Base-by-base conservation (phyloP, 805 yeast genomes). In the Saccharomycopsis fermentans region DNA sequence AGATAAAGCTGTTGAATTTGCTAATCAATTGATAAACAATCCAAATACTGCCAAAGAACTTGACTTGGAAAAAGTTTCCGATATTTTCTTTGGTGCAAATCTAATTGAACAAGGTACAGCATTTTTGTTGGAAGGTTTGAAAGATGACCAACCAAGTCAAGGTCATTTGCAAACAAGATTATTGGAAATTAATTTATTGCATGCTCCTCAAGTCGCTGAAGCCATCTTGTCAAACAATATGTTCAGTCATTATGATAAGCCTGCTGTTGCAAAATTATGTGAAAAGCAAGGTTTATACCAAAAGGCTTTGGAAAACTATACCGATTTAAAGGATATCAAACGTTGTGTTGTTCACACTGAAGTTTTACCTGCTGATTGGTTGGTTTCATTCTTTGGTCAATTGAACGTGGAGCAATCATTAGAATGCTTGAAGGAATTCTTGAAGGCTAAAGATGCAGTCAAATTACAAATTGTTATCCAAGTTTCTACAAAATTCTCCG, bases 141-240 rank as follows among this genome's bases (percentile, higher is more conserved):
- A 94, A 76, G 87, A 85, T 63, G 96, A 94, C 73, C 79, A 85
- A 40, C 97, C 98, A 47, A 86, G 91, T 63, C 96, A 94, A 69
- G 97, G 97, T 17, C 96, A 90, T 68, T 78, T 94, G 69, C 99
- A 94, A 78, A 94, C 99, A 8, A 83, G 96, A 68, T 82, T 94
- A 55, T 81, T 94, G 65, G 99, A 94, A 74, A 90, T 89, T 65
- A 94, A 94, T 72, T 78, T 94, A 70, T 72, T 89, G 69, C 95
- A 91, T 71, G 99, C 99, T 17, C 99, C 99, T 55, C 99, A 94
- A 78, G 99, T 94, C 59, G 99, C 99, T 50, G 99, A 94, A 73
- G 99, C 99, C 21, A 94, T 94, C 65, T 79, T 94, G 67, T 97
- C 97, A 61, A 94, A 92, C 73, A 84, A 85, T 61, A 92, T 94